Conservation (phyloP, 345 rosid genomes). For the Laguncularia racemosa region DNA sequence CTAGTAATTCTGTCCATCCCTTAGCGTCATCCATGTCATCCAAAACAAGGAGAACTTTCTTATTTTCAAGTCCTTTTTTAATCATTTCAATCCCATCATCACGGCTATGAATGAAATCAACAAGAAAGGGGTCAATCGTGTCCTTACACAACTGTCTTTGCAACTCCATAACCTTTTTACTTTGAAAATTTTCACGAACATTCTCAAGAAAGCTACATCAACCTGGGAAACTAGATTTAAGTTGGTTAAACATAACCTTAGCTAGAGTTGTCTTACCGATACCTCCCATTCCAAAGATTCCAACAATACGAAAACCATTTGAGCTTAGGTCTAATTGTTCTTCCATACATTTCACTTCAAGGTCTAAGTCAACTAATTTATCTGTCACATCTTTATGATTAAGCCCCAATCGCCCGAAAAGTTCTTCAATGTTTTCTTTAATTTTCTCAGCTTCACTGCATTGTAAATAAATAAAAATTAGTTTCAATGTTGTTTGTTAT, state of each 20-base stretch:
- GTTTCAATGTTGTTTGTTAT: too few species aligned
- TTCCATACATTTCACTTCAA: background rate
- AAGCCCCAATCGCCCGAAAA: background rate
- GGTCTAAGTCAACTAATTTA: background rate
- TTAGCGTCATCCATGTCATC: background rate
- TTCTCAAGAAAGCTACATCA: too few species aligned
- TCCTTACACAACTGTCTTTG: background rate
- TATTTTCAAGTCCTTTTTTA: background rate
- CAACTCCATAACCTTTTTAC: too few species aligned
- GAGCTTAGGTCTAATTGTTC: background rate
- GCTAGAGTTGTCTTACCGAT: slow-evolving; percentile 5
- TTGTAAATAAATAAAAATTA: background rate
- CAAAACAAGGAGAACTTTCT: background rate
- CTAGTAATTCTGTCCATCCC: background rate
- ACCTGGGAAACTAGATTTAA: background rate
- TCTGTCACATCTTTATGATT: background rate
- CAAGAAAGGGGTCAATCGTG: fast-evolving
- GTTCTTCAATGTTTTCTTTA: background rate
- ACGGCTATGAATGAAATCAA: background rate
- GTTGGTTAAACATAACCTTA: background rate
- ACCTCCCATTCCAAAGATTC: slow-evolving; percentile 3
- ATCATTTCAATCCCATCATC: background rate
- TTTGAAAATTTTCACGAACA: too few species aligned
- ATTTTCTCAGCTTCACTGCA: background rate
- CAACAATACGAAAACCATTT: background rate